These are phyloP conservation scores for Kregervanrija pseudodelftensis DNA, from an alignment of 805 yeast species.

Conservation along the genomic window DNA sequence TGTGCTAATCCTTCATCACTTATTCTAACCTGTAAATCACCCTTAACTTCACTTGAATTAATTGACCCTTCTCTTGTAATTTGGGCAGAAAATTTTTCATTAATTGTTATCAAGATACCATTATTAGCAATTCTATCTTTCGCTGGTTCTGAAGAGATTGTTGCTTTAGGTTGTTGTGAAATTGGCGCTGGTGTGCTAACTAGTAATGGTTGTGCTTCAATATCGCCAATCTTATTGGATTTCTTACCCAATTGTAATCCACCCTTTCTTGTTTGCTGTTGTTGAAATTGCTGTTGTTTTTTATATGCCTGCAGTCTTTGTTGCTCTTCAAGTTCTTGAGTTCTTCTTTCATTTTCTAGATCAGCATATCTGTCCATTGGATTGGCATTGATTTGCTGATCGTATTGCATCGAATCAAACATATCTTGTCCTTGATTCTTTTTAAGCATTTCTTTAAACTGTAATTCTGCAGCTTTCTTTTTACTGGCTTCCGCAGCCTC, in stretches of 20 bases:
- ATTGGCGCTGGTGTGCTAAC: constrained; percentile 22
- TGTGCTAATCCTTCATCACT: constrained; percentile 67
- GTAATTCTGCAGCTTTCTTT: constrained; percentile 87
- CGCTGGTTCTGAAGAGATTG: constrained; percentile 17
- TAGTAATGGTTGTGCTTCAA: constrained; percentile 24
- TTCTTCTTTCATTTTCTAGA: constrained; percentile 10
- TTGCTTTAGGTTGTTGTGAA: constrained; percentile 8
- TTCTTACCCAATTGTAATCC: constrained; percentile 76
- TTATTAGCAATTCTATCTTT: constrained; percentile 43
- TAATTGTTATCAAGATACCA: constrained; percentile 72
- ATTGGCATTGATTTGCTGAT: neutral
- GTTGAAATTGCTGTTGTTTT: constrained; percentile 13
- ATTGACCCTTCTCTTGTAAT: constrained; percentile 79
- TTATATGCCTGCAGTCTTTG: constrained; percentile 13
- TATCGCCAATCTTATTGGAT: constrained; percentile 18
- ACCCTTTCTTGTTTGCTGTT: constrained; percentile 46
- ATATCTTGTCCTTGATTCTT: constrained; percentile 38
- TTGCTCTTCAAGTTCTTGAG: constrained; percentile 12
- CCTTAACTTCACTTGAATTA: constrained; percentile 69
- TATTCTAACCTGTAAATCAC: constrained; percentile 83
- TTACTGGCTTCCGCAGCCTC: constrained; percentile 97
- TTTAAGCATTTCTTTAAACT: constrained; percentile 66
- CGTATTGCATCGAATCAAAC: constrained; percentile 1
- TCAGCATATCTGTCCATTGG: constrained; percentile 2
- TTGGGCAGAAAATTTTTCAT: constrained; percentile 72